Base-by-base conservation (phyloP, 2,329 filamentous ascomycete genomes). In the Aspergillus ruber region DNA sequence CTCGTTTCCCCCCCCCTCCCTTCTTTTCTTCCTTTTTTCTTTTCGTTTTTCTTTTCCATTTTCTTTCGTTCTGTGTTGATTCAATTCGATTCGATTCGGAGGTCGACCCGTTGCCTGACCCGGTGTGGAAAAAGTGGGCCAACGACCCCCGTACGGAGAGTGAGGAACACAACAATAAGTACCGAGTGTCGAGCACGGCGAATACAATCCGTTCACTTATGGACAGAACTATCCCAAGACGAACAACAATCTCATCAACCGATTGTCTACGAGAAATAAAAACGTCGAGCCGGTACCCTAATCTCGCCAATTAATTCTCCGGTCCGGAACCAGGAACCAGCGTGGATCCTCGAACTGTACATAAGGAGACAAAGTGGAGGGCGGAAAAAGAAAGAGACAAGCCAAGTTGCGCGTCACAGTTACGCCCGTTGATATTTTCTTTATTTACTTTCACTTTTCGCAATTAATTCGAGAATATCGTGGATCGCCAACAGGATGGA, bases 261-360 rank as follows among this genome's bases (percentile, higher is more conserved):
- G 9, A 29, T 12, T 7, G 9, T 12, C 10, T 29, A 29, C 9
- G 1, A 12, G n/a, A 29, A 29, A 29, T 29, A 29, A 29, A 29
- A 29, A 10, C 25, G 10, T 29, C 25, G 25, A 29, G 25, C 9
- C 25, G 9, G 9, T 29, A 29, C 25, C 25, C 25, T 29, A 29
- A 29, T 29, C 25, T 29, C 25, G 10, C 39, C 17, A 42, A n/a
- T 21, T 9, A 18, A 18, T 18, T 10, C 20, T 21, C 39, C 17
- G 39, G 39, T 42, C 39, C 21, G 39, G 39, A 42, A 42, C 39
- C 21, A 20, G 20, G 39, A 42, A 43, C 41, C 13, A 42, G 10
- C 41, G 41, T 43, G 41, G 41, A 43, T 43, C 41, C 25, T 29
- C 10, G 25, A 29, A 10, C 25, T 29, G 25, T 10, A 29, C 10